These are phyloP conservation scores for Mycena indigotica DNA, from an alignment of 768 basidiomycete genomes.

Conservation along the genomic window DNA sequence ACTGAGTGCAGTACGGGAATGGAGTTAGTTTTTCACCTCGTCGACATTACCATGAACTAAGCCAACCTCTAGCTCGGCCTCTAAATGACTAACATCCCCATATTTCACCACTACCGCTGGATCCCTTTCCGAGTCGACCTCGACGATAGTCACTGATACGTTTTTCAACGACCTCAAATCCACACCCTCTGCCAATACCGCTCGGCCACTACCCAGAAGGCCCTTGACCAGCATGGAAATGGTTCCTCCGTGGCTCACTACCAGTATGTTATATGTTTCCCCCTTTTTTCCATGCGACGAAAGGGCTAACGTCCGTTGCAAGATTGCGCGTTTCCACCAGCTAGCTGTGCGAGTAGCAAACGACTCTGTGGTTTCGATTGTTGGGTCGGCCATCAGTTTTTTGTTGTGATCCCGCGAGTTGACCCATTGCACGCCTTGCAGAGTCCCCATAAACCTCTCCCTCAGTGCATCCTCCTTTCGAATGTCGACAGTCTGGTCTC, in stretches of 20 bases:
- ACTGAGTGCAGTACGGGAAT: no score
- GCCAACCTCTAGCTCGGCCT: slow-evolving; percentile 24
- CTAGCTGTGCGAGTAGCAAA: slow-evolving; percentile 51
- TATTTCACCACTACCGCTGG: slow-evolving; percentile 51
- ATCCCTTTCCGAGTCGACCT: slow-evolving; percentile 41
- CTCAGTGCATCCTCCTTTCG: slow-evolving; percentile 51
- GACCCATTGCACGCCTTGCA: slow-evolving; percentile 49
- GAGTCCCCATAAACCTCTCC: slow-evolving; percentile 68
- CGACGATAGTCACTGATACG: slow-evolving; percentile 60
- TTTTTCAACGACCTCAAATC: slow-evolving; percentile 47
- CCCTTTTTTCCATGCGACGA: slow-evolving; percentile 20
- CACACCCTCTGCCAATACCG: slow-evolving; percentile 40
- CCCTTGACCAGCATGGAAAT: slow-evolving; percentile 55
- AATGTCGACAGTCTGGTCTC: slow-evolving; percentile 42
- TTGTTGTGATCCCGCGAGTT: slow-evolving; percentile 14
- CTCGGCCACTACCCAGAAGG: slow-evolving; percentile 44
- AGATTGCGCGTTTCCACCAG: slow-evolving; percentile 64
- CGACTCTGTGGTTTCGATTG: slow-evolving; percentile 40
- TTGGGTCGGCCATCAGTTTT: slow-evolving; percentile 29
- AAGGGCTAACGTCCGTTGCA: slow-evolving; percentile 29
- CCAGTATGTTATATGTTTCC: slow-evolving; percentile 48
- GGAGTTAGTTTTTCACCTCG: slow-evolving; percentile 28
- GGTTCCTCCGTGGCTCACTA: slow-evolving; percentile 68
- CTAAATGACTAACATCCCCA: slow-evolving; percentile 59
- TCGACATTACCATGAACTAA: slow-evolving; percentile 57